Evolutionary conservation across 1,284 basidiomycete genomes (phyloP), one percentile per base, ranked within the genome.

Genomic region (Cryptococcus sp.): DNA sequence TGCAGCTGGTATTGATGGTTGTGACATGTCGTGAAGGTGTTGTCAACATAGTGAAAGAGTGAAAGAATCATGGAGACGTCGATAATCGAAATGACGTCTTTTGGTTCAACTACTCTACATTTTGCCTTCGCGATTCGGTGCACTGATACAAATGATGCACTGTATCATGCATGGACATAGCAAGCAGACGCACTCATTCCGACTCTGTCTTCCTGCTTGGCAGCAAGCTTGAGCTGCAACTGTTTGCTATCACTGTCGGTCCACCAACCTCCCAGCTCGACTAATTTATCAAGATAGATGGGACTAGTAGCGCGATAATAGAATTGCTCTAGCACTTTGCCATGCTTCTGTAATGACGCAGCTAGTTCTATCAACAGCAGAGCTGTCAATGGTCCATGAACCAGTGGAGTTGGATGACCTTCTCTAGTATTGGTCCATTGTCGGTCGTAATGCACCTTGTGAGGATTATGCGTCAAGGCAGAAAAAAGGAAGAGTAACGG

Each of bases 401-500:
- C 88, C 16, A 92, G 82, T 16, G 88, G 84, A 75, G 89, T 89
- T 85, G 73, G 82, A 66, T 90, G 89, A 11, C 88, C 87, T 75
- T 92, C 88, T n/a, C 80, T 81, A 22, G 79, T 73, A 48, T 82
- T 83, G 15, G 88, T 84, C 69, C 87, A 90, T 25, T 86, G 55
- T 10, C 58, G 60, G 59, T 77, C 75, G 59, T 78, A 78, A 61
- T 78, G 76, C 44, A 78, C 75, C 56, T 69, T 70, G 62, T 78
- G 77, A 26, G 61, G 70, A 59, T 79, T 77, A 66, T 70, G 91
- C 57, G 87, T 92, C 39, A 92, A 79, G 16, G 90, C 89, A 11
- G 89, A 91, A 78, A 88, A 93, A 11, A 89, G 85, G 80, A 92
- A 92, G 22, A 92, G 80, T 1, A 87, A 89, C 5, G 86, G 85